phyloP scores from a whole-genome alignment of 768 basidiomycete species.

The Hydnum rufescens region DNA sequence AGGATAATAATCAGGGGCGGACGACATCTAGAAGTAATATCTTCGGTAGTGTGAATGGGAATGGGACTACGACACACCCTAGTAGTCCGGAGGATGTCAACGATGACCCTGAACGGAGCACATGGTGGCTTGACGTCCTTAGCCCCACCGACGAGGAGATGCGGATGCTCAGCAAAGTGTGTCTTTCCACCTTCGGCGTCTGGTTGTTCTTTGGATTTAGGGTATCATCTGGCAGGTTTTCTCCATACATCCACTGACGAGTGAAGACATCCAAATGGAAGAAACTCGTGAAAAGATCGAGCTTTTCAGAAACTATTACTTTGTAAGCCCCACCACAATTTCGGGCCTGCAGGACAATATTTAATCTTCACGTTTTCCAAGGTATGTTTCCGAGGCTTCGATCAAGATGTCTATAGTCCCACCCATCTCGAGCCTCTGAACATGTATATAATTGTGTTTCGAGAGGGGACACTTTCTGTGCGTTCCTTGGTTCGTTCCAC shows the following conservation, averaged over 20 bases:
- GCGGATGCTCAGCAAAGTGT: conserved; percentile 79
- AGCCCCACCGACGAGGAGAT: conserved; percentile 96
- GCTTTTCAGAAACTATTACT: conserved; percentile 93
- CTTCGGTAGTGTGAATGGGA: background rate
- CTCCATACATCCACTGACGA: conserved; percentile 89
- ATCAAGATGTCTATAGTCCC: conserved; percentile 94
- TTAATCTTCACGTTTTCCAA: conserved; percentile 1
- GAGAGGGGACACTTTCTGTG: conserved; percentile 89
- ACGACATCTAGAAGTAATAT: background rate
- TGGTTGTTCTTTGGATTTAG: background rate
- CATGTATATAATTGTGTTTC: conserved; percentile 99
- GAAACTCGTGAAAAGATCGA: conserved; percentile 99
- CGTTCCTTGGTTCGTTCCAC: conserved; percentile 15
- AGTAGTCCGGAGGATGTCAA: conserved; percentile 15
- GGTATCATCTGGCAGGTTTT: conserved; percentile 44
- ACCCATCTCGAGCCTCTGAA: conserved; percentile 95
- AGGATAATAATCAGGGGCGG: conserved; percentile 2
- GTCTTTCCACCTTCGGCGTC: conserved; percentile 16
- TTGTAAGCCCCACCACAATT: conserved; percentile 23
- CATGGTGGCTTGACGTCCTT: conserved; percentile 94
- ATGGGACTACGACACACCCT: too few relatives aligned
- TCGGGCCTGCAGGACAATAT: too few relatives aligned
- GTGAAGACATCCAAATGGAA: conserved; percentile 98
- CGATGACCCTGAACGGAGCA: conserved; percentile 43
- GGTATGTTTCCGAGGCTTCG: conserved; percentile 93